These are phyloP conservation scores for Talaromyces funiculosus DNA, from an alignment of 2,329 filamentous ascomycete species.

Conservation along the genomic window DNA sequence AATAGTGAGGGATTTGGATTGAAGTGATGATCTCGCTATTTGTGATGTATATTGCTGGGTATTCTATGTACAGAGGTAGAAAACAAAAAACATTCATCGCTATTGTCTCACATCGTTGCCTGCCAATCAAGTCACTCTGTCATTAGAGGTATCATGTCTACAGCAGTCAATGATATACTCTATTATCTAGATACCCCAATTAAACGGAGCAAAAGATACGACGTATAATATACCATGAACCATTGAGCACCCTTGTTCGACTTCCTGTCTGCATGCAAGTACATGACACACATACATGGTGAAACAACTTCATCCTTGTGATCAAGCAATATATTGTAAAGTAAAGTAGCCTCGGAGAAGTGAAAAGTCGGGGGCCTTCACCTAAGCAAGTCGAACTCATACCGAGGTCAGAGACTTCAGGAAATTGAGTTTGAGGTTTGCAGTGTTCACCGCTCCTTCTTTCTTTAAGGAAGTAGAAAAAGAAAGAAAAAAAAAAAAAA, in stretches of 20 bases:
- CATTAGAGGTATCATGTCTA: neutral
- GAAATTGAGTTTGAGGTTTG: neutral
- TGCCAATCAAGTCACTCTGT: neutral
- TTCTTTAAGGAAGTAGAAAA: too few relatives aligned
- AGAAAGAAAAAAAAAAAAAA: too few relatives aligned
- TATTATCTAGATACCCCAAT: neutral
- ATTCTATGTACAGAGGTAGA: neutral
- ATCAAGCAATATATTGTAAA: neutral
- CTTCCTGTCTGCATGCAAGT: neutral
- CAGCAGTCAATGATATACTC: neutral
- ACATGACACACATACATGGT: neutral
- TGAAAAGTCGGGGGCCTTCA: too few relatives aligned
- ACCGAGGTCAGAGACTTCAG: neutral
- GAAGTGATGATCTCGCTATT: conserved; percentile 49
- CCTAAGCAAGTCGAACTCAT: neutral
- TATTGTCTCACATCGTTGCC: neutral
- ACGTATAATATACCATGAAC: neutral
- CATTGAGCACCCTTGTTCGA: neutral
- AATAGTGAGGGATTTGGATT: conserved; percentile 91
- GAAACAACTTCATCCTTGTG: neutral
- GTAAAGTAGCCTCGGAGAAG: neutral
- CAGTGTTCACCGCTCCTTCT: neutral
- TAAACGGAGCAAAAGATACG: neutral
- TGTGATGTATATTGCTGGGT: neutral
- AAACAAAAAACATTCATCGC: neutral